Base-by-base conservation (phyloP, 163 green algal genomes). In the Scenedesmus sp. region DNA sequence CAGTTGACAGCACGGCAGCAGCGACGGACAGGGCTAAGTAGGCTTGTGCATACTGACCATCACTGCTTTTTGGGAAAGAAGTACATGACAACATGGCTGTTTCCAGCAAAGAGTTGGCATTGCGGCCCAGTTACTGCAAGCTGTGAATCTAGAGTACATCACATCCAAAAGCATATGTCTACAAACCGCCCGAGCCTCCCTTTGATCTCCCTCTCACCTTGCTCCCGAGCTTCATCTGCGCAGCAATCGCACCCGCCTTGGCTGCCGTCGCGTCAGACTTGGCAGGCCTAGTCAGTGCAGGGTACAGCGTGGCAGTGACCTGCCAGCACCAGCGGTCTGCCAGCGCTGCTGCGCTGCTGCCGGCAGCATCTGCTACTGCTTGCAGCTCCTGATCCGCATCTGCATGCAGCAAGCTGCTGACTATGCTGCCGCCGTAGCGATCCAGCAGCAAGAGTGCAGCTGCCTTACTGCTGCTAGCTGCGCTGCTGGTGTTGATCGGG, bases 281-380 rank as follows among this genome's bases (percentile, higher is more conserved):
- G 12, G 57, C 4, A 73, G 52, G 13, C 54, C 54, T 23, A 52
- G 79, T 92, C 59, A 82, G 67, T 9, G 77, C 89, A 67, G 16
- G 55, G 86, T 70, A 93, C 79, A 20, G 59, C 84, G 87, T 79
- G 23, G 70, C 70, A 4, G 70, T 79, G 23, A 79, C 20, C 70
- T 79, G 70, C 70, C 70, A 79, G 70, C 70, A 79, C 70, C 70
- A 79, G 6, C 70, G 70, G 70, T 79, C 70, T 6, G 46, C 3
- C 6, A 79, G 70, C 23, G 70, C 70, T 79, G 70, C 23, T 13
- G 70, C 46, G 70, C 70, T 79, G 70, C 70, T 79, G 2, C 86
- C 86, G 2, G 67, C 86, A 55, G 86, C 86, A n/a, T 60, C 46
- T 56, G 87, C 87, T 20, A 66, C 70, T 60, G 54, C 86, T 56